Percentiles rank a stretch among this genome's conserved stretches.
Conservation (phyloP, 495 filamentous ascomycete genomes). For the Beverwykella pulmonaria region DNA sequence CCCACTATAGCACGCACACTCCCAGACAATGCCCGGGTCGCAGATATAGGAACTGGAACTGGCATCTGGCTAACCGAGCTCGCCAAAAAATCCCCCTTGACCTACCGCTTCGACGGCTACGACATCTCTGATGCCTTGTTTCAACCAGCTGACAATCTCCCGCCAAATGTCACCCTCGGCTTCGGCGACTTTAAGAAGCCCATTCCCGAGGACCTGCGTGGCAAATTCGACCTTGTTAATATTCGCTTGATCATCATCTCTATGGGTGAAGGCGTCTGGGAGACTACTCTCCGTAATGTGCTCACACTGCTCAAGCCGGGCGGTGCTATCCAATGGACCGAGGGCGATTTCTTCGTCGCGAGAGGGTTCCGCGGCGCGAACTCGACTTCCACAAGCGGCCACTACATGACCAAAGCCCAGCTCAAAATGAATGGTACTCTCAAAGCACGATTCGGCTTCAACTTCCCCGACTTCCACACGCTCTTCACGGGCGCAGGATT, state of each 20-base stretch:
- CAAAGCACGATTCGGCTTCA: conserved; percentile 13
- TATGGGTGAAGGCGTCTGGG: conserved; percentile 36
- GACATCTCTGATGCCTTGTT: conserved; percentile 47
- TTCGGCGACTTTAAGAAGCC: conserved; percentile 45
- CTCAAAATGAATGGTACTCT: conserved; percentile 10
- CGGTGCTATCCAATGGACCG: conserved; percentile 35
- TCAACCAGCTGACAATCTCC: conserved; percentile 36
- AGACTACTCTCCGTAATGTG: conserved; percentile 27
- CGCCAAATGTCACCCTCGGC: conserved; percentile 43
- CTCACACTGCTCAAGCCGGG: conserved; percentile 35
- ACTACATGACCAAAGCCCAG: conserved; percentile 12
- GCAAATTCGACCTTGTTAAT: conserved; percentile 49
- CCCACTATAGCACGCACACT: conserved; percentile 25
- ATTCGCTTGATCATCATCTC: conserved; percentile 46
- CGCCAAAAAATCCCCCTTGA: conserved; percentile 39
- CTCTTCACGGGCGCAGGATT: conserved; percentile 25
- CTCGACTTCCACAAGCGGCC: conserved; percentile 12
- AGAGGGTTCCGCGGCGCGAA: conserved; percentile 21
- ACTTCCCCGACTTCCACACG: conserved; percentile 23
- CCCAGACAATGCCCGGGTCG: conserved; percentile 24
- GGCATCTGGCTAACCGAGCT: conserved; percentile 41
- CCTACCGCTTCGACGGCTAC: conserved; percentile 46
- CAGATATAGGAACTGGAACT: conserved; percentile 31
- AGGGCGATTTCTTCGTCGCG: conserved; percentile 30
- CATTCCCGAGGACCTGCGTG: conserved; percentile 40